phyloP scores from a whole-genome alignment of 306 rosid genomes.

The Abrus precatorius region DNA sequence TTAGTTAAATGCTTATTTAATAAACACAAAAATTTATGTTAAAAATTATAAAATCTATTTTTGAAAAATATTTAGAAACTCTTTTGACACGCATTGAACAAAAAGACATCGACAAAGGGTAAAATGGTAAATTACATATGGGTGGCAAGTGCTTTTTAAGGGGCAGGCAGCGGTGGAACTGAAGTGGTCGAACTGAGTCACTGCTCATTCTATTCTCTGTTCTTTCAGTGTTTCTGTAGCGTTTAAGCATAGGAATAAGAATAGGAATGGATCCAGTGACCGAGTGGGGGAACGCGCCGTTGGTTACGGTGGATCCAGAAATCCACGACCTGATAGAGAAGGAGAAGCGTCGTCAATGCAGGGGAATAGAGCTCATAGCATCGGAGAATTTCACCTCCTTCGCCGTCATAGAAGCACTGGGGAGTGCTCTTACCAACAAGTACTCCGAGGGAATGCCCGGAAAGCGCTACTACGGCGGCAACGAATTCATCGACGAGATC shows the following conservation, averaged over 20 bases:
- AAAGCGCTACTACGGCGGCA: slow-evolving; percentile 91
- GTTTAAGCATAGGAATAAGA: not conserved
- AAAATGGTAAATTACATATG: slow-evolving; percentile 1
- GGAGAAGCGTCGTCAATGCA: slow-evolving; percentile 93
- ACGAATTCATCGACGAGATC: slow-evolving; percentile 88
- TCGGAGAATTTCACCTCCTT: slow-evolving; percentile 95
- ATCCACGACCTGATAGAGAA: slow-evolving; percentile 88
- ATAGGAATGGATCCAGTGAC: slow-evolving; percentile 70
- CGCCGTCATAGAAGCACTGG: slow-evolving; percentile 94
- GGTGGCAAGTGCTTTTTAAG: slow-evolving; percentile 8
- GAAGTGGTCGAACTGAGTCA: not conserved
- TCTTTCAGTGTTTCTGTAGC: too few species aligned
- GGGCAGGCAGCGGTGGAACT: not conserved
- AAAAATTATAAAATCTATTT: too few species aligned
- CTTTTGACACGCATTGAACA: too few species aligned
- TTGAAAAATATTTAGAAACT: too few species aligned
- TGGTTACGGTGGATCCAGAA: slow-evolving; percentile 71
- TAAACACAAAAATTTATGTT: too few species aligned
- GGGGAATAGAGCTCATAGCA: slow-evolving; percentile 94
- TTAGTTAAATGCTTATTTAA: too few species aligned
- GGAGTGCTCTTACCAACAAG: slow-evolving; percentile 87
- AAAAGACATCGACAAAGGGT: not conserved
- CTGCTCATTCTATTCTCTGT: too few species aligned
- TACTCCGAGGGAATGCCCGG: slow-evolving; percentile 98
- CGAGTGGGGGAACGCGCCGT: slow-evolving; percentile 81